Percentiles rank a stretch among this genome's conserved stretches.
These are phyloP conservation scores for Amanita thiersii DNA, from an alignment of 768 basidiomycete species.

Conservation along the genomic window DNA sequence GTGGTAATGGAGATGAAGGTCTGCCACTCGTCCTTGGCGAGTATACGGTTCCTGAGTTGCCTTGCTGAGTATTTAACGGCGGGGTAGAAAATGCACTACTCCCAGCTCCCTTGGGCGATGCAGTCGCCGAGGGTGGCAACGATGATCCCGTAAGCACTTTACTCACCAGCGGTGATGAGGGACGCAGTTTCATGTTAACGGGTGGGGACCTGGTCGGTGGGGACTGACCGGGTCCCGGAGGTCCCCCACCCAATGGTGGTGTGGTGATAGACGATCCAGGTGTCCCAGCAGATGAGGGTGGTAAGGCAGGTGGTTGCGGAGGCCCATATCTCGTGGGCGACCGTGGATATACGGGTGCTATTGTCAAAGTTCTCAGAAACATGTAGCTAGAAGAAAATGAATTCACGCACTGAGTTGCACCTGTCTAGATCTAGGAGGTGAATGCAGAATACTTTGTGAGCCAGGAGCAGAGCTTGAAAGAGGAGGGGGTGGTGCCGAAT, in stretches of 20 bases:
- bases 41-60: conserved; percentile 2
- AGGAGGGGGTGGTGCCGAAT: conserved; percentile 8
- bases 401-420: conserved; percentile 1
- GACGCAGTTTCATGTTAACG: conserved; percentile 1
- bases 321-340: conserved; percentile 22
- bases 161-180: background rate
- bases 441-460: conserved; percentile 1
- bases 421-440: conserved; percentile 7
- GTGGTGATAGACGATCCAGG: conserved; percentile 5
- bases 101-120: conserved; percentile 8
- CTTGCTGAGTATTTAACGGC: background rate
- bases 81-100: background rate
- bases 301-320: conserved; percentile 9
- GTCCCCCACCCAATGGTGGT: conserved; percentile 3
- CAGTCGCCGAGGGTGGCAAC: conserved; percentile 1
- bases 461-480: background rate
- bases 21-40: conserved; percentile 3
- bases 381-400: background rate
- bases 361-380: background rate
- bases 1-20: background rate
- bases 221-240: background rate
- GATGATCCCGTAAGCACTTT: conserved; percentile 3
- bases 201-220: conserved; percentile 1
- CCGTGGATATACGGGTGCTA: conserved; percentile 5
- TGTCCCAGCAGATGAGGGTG: conserved; percentile 8